phyloP scores from a whole-genome alignment of 345 rosid genomes.

The Melastoma malabathricum region DNA sequence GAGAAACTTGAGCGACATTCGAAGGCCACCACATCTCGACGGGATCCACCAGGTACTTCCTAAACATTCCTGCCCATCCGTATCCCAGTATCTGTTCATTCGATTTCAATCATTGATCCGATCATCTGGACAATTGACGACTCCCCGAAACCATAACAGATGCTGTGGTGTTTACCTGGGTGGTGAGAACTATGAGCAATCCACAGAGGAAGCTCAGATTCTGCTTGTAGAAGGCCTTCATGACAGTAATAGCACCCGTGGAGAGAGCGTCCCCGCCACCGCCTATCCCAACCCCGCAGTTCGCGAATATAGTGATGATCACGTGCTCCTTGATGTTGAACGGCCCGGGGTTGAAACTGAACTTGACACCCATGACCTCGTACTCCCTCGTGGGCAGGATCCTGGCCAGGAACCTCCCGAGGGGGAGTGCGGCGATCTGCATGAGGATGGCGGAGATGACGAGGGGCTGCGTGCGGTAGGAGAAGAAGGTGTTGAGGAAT shows the following conservation, averaged over 20 bases:
- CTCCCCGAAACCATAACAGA: background rate
- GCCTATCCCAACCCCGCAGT: slow-evolving; percentile 79
- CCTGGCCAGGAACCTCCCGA: slow-evolving; percentile 84
- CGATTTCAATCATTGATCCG: background rate
- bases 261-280: slow-evolving; percentile 94
- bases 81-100: slow-evolving; percentile 53
- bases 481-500: slow-evolving; percentile 97
- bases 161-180: slow-evolving; percentile 37
- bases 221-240: slow-evolving; percentile 93
- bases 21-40: slow-evolving; percentile 99
- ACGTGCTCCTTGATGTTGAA: slow-evolving; percentile 98
- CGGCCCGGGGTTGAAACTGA: slow-evolving; percentile 78
- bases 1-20: slow-evolving; percentile 95
- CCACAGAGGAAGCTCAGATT: slow-evolving; percentile 59
- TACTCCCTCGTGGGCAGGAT: slow-evolving; percentile 38
- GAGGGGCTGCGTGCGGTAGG: slow-evolving; percentile 97
- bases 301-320: slow-evolving; percentile 85
- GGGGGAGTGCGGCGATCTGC: slow-evolving; percentile 91
- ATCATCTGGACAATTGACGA: background rate
- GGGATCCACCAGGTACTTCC: slow-evolving; percentile 93
- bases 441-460: slow-evolving; percentile 85
- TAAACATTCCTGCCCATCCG: slow-evolving; percentile 98
- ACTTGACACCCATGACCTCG: slow-evolving; percentile 38
- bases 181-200: slow-evolving; percentile 71
- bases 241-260: slow-evolving; percentile 90